These are phyloP conservation scores for Malassezia sympodialis DNA, from an alignment of 1,284 basidiomycete genomes.

Conservation along the genomic window DNA sequence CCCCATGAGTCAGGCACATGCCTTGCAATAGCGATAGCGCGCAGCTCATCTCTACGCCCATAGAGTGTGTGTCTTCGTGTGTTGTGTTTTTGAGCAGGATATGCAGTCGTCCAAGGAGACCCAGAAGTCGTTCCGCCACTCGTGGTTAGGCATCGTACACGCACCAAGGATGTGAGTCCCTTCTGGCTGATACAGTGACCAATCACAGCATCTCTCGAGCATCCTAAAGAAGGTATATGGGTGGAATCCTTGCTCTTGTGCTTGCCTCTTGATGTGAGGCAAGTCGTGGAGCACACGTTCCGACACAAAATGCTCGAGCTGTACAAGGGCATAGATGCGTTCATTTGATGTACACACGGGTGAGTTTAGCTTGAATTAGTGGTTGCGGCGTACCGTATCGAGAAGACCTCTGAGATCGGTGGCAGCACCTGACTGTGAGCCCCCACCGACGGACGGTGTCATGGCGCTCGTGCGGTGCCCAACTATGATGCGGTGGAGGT, in stretches of 20 bases:
- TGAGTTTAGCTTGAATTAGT: conserved; percentile 4
- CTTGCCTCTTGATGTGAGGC: conserved; percentile 4
- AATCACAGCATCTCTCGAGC: conserved; percentile 12
- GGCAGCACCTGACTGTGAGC: background rate
- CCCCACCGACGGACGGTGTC: background rate
- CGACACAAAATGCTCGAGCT: conserved; percentile 17
- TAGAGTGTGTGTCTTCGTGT: background rate
- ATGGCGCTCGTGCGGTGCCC: background rate
- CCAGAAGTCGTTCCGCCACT: conserved; percentile 12
- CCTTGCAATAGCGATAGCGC: conserved; percentile 16
- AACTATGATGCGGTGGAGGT: background rate
- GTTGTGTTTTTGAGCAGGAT: background rate
- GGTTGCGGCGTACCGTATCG: background rate
- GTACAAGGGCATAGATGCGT: conserved; percentile 17
- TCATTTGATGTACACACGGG: conserved; percentile 2
- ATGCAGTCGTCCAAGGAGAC: conserved; percentile 9
- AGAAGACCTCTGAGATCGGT: background rate
- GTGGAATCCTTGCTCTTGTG: conserved; percentile 3
- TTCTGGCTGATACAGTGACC: conserved; percentile 2
- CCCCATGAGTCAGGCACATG: conserved; percentile 13
- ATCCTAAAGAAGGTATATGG: conserved; percentile 1
- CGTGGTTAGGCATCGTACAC: background rate
- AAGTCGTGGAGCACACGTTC: conserved; percentile 8
- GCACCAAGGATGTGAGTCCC: background rate
- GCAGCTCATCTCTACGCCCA: conserved; percentile 15